Evolutionary conservation across 371 early-diverging fungal species (phyloP).

Genomic region (Haplosporangium sp.): DNA sequence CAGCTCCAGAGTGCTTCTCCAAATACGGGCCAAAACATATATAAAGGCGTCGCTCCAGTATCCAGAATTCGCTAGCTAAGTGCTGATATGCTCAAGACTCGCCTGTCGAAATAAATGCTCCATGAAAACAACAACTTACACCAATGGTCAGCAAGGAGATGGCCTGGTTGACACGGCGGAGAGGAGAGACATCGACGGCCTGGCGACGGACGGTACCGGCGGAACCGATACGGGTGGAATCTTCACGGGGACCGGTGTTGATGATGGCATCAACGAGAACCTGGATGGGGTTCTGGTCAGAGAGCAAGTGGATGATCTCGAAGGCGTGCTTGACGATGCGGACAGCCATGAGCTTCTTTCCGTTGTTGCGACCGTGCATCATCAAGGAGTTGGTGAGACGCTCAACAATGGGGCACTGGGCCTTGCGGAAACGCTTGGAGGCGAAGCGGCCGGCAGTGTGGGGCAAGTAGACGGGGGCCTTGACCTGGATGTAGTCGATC

Average conservation of each 20-base stretch:
- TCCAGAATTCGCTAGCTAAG: too few species aligned
- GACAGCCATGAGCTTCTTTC: conserved; percentile 99
- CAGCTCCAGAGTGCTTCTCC: too few species aligned
- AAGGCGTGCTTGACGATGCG: conserved; percentile 99
- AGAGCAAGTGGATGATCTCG: conserved; percentile 98
- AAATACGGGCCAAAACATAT: too few species aligned
- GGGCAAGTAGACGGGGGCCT: conserved; percentile 95
- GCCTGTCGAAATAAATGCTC: conserved; percentile 1
- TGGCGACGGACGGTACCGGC: conserved; percentile 99
- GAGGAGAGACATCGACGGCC: conserved; percentile 99
- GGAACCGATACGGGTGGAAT: conserved; percentile 99
- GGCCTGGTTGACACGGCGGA: conserved; percentile 99
- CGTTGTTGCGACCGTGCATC: conserved; percentile 99
- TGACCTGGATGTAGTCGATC: conserved; percentile 95
- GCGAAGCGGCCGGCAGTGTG: conserved; percentile 99
- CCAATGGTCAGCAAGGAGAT: conserved; percentile 97
- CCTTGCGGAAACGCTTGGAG: conserved; percentile 98
- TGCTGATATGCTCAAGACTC: not conserved
- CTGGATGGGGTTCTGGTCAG: conserved; percentile 99
- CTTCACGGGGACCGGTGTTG: conserved; percentile 99
- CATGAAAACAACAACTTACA: conserved; percentile 60
- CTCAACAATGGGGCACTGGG: conserved; percentile 99
- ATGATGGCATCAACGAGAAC: conserved; percentile 99
- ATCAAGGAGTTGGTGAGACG: conserved; percentile 99
- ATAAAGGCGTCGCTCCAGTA: too few species aligned